Conservation (phyloP, 352 stramenopile species). For the Globisporangium emineosum region DNA sequence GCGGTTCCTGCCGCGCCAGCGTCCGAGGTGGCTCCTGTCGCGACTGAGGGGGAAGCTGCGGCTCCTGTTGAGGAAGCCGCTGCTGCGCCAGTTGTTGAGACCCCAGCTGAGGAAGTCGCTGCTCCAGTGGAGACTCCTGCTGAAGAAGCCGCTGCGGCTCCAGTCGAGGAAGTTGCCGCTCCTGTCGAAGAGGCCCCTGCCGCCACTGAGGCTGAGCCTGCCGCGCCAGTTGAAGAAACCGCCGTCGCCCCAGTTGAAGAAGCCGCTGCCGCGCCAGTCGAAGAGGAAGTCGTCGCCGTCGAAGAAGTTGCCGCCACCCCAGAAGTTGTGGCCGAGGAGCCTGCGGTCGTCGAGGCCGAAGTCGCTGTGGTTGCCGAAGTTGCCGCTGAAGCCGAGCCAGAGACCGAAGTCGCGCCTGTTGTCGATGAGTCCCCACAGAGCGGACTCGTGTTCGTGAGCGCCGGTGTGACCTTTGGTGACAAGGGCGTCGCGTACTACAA, state of each 20-base stretch:
- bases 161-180: conserved; percentile 12
- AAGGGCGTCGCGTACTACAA: conserved; percentile 62
- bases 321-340: conserved; percentile 9
- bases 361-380: conserved; percentile 7
- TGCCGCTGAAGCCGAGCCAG: conserved; percentile 14
- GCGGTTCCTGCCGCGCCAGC: conserved; percentile 1
- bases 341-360: conserved; percentile 4
- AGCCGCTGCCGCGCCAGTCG: conserved; percentile 10
- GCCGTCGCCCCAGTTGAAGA: conserved; percentile 9
- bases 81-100: conserved; percentile 1
- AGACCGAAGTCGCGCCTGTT: conserved; percentile 15
- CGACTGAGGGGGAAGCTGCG: not conserved
- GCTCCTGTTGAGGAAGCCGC: conserved; percentile 10
- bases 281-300: conserved; percentile 22
- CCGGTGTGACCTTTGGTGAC: conserved; percentile 44
- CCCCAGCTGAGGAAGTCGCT: conserved; percentile 12
- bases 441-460: conserved; percentile 35
- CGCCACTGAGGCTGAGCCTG: conserved; percentile 17
- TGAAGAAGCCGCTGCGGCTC: conserved; percentile 15
- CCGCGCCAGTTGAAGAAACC: conserved; percentile 8
- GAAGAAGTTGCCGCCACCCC: conserved; percentile 15
- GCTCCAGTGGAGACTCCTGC: conserved; percentile 21
- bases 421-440: conserved; percentile 21
- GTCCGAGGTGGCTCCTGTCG: conserved; percentile 3
- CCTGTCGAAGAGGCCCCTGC: conserved; percentile 7